phyloP scores from a whole-genome alignment of 2,329 filamentous ascomycete genomes.

The Xylaria sp. region DNA sequence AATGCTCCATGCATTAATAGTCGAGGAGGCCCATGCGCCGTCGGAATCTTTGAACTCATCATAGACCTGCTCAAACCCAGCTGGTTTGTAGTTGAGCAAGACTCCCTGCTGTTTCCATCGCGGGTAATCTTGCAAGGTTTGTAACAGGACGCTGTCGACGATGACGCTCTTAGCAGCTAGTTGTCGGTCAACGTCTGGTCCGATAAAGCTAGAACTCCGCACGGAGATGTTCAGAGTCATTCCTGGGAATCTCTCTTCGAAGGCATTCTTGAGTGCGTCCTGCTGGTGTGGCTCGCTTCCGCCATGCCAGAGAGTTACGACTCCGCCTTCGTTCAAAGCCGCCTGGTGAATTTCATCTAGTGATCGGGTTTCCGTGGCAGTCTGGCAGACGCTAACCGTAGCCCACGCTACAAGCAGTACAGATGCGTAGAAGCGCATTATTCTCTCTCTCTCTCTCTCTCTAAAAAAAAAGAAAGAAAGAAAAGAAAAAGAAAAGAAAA shows the following conservation, averaged over 20 bases:
- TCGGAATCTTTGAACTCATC: background rate
- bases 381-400: background rate
- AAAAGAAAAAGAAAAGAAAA: too few relatives aligned
- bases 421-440: background rate
- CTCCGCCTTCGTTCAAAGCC: background rate
- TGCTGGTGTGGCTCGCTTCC: background rate
- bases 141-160: background rate
- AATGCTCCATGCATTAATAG: background rate
- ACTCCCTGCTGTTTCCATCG: background rate
- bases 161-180: background rate
- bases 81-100: constrained; percentile 5
- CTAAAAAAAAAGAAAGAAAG: too few relatives aligned
- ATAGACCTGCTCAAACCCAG: background rate
- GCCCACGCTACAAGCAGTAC: background rate
- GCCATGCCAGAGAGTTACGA: constrained; percentile 2
- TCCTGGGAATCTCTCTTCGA: background rate
- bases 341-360: background rate
- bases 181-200: background rate
- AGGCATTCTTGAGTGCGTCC: background rate
- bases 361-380: background rate
- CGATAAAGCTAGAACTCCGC: background rate
- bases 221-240: background rate
- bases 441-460: too few relatives aligned
- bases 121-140: background rate
- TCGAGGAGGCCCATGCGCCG: background rate